Conservation (phyloP, 805 yeast genomes). For the Phaffomyces antillensis region DNA sequence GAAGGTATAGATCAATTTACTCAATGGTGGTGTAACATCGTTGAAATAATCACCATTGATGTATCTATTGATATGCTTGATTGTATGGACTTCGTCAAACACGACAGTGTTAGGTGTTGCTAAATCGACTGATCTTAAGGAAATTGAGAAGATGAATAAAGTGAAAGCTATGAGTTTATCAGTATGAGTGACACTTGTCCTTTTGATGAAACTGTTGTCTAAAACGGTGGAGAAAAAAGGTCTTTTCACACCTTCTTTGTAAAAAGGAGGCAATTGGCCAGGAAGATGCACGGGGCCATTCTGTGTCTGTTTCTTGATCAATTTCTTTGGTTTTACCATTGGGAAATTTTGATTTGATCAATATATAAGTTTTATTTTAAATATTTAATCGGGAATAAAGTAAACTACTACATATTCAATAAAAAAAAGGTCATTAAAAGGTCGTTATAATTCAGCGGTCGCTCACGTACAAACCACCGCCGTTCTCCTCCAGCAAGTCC, state of each 20-base stretch:
- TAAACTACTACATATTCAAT: background rate
- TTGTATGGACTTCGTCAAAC: conserved; percentile 42
- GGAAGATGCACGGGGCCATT: background rate
- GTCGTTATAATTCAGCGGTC: conserved; percentile 21
- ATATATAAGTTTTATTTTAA: too few relatives aligned
- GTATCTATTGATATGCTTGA: conserved; percentile 36
- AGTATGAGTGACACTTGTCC: conserved; percentile 5
- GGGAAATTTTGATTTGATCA: too few relatives aligned
- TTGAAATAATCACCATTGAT: conserved; percentile 54
- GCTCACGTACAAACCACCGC: conserved; percentile 66
- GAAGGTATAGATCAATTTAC: conserved; percentile 49
- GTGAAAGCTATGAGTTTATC: conserved; percentile 18
- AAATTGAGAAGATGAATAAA: conserved; percentile 18
- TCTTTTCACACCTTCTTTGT: conserved; percentile 27
- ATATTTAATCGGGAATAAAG: too few relatives aligned
- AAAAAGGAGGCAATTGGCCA: conserved; percentile 21
- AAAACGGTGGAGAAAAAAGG: conserved; percentile 25
- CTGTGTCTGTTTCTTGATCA: background rate
- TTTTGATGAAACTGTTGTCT: conserved; percentile 12
- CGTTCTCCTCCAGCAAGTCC: conserved; percentile 62
- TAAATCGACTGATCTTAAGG: conserved; percentile 27
- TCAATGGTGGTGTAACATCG: conserved; percentile 71
- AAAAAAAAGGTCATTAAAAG: conserved; percentile 6
- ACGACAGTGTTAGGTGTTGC: conserved; percentile 34
- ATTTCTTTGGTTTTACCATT: conserved; percentile 12